Percentiles rank a stretch among this genome's conserved stretches.
These are phyloP conservation scores for Claviceps africana DNA, from an alignment of 2,329 filamentous ascomycete species.

Conservation along the genomic window DNA sequence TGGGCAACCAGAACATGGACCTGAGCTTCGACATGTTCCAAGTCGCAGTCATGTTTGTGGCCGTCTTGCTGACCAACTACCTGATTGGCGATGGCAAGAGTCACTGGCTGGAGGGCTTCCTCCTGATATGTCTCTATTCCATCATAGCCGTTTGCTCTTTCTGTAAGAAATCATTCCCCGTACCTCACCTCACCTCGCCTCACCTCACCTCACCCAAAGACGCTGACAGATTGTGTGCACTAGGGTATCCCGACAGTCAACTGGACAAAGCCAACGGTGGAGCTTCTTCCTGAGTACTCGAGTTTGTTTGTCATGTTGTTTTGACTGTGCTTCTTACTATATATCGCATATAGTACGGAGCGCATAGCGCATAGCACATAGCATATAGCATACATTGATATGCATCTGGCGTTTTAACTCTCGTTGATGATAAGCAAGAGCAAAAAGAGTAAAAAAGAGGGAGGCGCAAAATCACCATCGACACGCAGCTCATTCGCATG, in stretches of 20 bases:
- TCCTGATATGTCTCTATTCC: constrained; percentile 63
- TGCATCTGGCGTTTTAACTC: neutral
- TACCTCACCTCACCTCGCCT: neutral
- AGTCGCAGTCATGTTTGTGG: neutral
- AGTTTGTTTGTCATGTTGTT: neutral
- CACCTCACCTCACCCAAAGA: neutral
- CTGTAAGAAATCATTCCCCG: constrained; percentile 32
- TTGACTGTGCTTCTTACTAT: neutral
- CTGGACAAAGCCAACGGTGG: constrained; percentile 5
- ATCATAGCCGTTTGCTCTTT: constrained; percentile 62
- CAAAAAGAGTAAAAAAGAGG: too few relatives aligned
- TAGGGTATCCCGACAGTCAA: constrained; percentile 5
- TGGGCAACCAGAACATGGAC: constrained; percentile 59
- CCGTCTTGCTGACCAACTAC: constrained; percentile 71
- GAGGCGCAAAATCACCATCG: neutral
- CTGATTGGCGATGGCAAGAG: constrained; percentile 71
- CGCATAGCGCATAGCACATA: neutral
- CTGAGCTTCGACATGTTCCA: constrained; percentile 83
- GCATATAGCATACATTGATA: too few relatives aligned
- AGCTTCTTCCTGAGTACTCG: neutral
- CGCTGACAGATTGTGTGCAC: neutral
- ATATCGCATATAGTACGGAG: neutral
- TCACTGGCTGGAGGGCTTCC: constrained; percentile 66
- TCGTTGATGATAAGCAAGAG: neutral
- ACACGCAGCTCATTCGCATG: neutral